Evolutionary conservation across 2,329 filamentous ascomycete genomes (phyloP), one percentile per base, ranked within the genome.

Genomic region (Trichoderma sp.): DNA sequence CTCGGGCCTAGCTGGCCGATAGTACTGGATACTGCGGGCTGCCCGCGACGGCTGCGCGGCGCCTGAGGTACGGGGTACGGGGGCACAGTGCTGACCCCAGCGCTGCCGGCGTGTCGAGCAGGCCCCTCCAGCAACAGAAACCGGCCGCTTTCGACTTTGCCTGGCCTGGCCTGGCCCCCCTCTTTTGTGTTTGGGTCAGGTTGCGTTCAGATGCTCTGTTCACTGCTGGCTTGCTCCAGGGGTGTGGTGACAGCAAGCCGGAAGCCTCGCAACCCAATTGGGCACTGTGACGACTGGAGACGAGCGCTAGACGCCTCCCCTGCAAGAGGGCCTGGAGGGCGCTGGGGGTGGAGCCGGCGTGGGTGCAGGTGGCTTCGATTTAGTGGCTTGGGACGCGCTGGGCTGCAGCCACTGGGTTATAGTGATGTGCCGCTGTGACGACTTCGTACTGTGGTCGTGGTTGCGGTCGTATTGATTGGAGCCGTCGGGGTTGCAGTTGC

Each of bases 401-500:
- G 48, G 48, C 57, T 60, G 44, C 24, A 39, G 57, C 44, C 30
- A 43, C 54, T 21, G 50, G 17, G 50, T n/a, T 17, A 14, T 17
- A 30, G 14, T 34, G 50, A 7, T 51, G 48, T 52, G 17, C 41
- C 54, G n/a, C 44, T 50, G 30, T 9, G 21, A 26, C 9, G 30
- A 34, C 30, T 34, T 34, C 30, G 30, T 34, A 10, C 10, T 12
- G 7, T 30, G 2, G 7, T 30, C 21, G 10, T 39, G 34, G 34
- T 39, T 3, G 34, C 4, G 34, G 34, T 39, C 12, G 34, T 39
- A 39, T 39, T 14, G 34, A 39, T 39, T 39, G 34, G 30, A n/a
- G 44, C 59, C 59, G 59, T 54, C 59, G 59, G 59, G 24, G 59
- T 62, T 45, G 59, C 59, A 62, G 48, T 62, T 62, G 48, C 15